phyloP scores from a whole-genome alignment of 2,329 filamentous ascomycete species.

The Sordariomycetes sp. region DNA sequence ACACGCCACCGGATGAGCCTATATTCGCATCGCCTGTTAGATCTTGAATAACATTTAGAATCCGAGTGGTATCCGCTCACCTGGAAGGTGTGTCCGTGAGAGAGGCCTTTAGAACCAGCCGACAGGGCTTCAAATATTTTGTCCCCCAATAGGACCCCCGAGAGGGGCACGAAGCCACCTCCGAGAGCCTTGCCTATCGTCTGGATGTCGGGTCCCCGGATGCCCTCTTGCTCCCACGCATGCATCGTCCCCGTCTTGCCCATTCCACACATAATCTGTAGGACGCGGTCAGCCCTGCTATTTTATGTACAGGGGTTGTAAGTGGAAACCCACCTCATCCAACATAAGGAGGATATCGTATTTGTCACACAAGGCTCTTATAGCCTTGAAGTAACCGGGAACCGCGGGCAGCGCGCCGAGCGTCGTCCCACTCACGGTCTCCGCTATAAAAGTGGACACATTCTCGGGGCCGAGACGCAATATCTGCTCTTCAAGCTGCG shows the following conservation, averaged over 20 bases:
- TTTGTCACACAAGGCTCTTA: constrained; percentile 57
- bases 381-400: constrained; percentile 56
- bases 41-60: too few species aligned
- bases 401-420: too few species aligned
- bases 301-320: too few species aligned
- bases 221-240: constrained; percentile 48
- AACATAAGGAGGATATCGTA: constrained; percentile 67
- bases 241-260: constrained; percentile 49
- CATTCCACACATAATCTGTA: constrained; percentile 61
- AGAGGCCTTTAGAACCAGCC: constrained; percentile 22
- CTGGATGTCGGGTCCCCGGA: constrained; percentile 50
- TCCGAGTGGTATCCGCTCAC: too few species aligned
- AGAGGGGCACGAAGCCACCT: constrained; percentile 51
- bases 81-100: constrained; percentile 53
- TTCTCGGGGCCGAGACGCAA: constrained; percentile 49
- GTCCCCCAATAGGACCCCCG: constrained; percentile 44
- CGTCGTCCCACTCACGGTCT: not conserved
- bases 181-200: constrained; percentile 57
- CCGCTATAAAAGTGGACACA: constrained; percentile 51
- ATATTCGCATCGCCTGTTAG: too few species aligned
- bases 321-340: too few species aligned
- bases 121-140: constrained; percentile 35
- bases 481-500: constrained; percentile 60
- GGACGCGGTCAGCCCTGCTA: too few species aligned
- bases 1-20: constrained; percentile 42